These are phyloP conservation scores for Lotmaria passim DNA, from an alignment of 208 protist species.

Conservation along the genomic window DNA sequence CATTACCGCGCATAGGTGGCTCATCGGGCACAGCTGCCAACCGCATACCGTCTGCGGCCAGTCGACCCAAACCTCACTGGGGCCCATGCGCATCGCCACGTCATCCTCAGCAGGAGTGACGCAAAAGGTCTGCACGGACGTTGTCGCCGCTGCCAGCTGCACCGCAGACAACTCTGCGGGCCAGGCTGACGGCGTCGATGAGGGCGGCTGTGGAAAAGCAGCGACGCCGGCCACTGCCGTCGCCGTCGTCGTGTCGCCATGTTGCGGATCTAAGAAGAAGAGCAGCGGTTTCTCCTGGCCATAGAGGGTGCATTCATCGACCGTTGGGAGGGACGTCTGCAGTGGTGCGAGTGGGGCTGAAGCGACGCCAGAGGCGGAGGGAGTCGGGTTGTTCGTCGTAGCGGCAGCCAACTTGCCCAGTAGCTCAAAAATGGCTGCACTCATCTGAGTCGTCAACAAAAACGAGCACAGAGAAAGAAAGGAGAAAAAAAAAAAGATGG, in stretches of 20 bases:
- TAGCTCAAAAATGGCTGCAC: slow-evolving; percentile 28
- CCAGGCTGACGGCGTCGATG: slow-evolving; percentile 3
- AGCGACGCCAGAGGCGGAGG: neutral
- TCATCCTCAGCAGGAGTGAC: slow-evolving; percentile 33
- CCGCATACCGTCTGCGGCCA: slow-evolving; percentile 45
- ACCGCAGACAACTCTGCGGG: slow-evolving; percentile 15
- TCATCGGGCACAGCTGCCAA: slow-evolving; percentile 52
- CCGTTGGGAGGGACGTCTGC: slow-evolving; percentile 20
- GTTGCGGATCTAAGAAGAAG: slow-evolving; percentile 32
- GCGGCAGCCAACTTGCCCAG: slow-evolving; percentile 17
- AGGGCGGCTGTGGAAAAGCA: neutral
- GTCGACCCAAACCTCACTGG: slow-evolving; percentile 26
- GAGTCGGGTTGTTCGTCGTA: neutral
- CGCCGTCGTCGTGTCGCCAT: neutral
- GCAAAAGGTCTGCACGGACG: slow-evolving; percentile 13
- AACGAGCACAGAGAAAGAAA: slow-evolving; percentile 32
- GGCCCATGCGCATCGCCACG: slow-evolving; percentile 2
- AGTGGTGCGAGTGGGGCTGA: slow-evolving; percentile 6
- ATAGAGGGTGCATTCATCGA: slow-evolving; percentile 20
- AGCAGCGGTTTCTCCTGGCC: slow-evolving; percentile 24
- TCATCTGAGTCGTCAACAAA: too few species aligned
- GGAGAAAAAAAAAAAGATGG: neutral
- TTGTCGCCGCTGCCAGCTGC: slow-evolving; percentile 4
- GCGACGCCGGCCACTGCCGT: neutral
- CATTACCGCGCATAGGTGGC: slow-evolving; percentile 28